Base-by-base conservation (phyloP, 148 eudicot genomes). In the Simmondsia chinensis region DNA sequence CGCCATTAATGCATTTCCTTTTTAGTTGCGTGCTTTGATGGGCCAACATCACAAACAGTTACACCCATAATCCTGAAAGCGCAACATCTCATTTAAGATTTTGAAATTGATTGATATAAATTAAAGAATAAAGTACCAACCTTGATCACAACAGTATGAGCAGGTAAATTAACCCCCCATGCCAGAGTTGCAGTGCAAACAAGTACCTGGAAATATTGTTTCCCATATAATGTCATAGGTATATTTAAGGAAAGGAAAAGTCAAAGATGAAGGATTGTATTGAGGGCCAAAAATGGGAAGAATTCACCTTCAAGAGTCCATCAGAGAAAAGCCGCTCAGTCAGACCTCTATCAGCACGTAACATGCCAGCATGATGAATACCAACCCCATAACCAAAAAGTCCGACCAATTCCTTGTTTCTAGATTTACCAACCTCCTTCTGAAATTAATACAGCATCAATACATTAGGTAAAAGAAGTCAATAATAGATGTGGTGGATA, bases 121-220 rank as follows among this genome's bases (percentile, higher is more conserved):
- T 0, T 13, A 51, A 32, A 20, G 7, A 34, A 42, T 32, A 9
- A 43, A 31, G 41, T 47, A 52, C 75, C 52, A 54, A 88, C 96
- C 99, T 93, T 93, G 30, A 93, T 93, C 63, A 93, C 99, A 50
- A 93, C 99, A 21, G 99, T 93, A 60, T 93, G 99, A 61, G 99
- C 99, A 48, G 99, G 99, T 65, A 93, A 70, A 69, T 93, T 93
- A 16, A 93, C 99, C 43, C 99, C 99, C 99, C 99, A 93, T 47
- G 99, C 99, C 71, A 93, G 61, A 56, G 99, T 93, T 44, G 99
- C 99, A 23, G 99, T 93, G 68, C 99, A 93, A 46, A 80, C 94
- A 60, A 86, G 99, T 16, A 86, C 99, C 95, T 85, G 64, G 55
- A 66, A 20, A 17, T 62, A 26, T 12, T 60, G 22, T 26, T 16